Percentiles rank a stretch among this genome's conserved stretches.
Evolutionary conservation across 2,329 filamentous ascomycete species (phyloP).

Genomic region (Penicillium sp.): DNA sequence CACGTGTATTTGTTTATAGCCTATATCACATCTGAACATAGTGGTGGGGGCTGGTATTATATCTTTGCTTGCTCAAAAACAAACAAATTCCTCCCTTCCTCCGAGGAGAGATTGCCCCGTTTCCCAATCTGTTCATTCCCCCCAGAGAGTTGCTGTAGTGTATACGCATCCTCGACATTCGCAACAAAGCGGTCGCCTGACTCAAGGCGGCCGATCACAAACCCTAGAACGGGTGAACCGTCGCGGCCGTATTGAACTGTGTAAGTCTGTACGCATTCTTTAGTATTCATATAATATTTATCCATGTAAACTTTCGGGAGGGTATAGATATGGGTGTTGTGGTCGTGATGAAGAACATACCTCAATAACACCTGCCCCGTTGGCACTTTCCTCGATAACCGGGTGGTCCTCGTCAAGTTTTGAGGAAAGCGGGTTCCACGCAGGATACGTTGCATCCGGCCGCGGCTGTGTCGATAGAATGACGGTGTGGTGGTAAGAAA

Average conservation of each 20-base stretch:
- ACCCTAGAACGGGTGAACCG: constrained; percentile 53
- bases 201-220: constrained; percentile 59
- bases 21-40: not conserved
- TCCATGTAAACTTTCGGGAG: too few relatives aligned
- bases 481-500: constrained; percentile 69
- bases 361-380: constrained; percentile 60
- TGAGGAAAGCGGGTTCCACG: constrained; percentile 46
- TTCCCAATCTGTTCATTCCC: constrained; percentile 8
- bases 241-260: constrained; percentile 62
- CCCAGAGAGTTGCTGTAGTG: constrained; percentile 11
- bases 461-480: constrained; percentile 58
- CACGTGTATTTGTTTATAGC: not conserved
- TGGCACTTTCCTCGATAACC: constrained; percentile 30
- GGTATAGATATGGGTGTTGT: not conserved
- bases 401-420: constrained; percentile 14
- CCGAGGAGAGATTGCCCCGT: constrained; percentile 4
- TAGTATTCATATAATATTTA: not conserved
- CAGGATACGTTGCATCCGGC: constrained; percentile 51
- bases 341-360: constrained; percentile 39
- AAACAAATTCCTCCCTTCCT: constrained; percentile 11
- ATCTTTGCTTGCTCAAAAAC: constrained; percentile 12
- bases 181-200: constrained; percentile 9
- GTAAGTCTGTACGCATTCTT: constrained; percentile 55
- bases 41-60: not conserved
- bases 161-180: constrained; percentile 11